phyloP scores from a whole-genome alignment of 2,329 filamentous ascomycete species.

The Xylogone sp. region DNA sequence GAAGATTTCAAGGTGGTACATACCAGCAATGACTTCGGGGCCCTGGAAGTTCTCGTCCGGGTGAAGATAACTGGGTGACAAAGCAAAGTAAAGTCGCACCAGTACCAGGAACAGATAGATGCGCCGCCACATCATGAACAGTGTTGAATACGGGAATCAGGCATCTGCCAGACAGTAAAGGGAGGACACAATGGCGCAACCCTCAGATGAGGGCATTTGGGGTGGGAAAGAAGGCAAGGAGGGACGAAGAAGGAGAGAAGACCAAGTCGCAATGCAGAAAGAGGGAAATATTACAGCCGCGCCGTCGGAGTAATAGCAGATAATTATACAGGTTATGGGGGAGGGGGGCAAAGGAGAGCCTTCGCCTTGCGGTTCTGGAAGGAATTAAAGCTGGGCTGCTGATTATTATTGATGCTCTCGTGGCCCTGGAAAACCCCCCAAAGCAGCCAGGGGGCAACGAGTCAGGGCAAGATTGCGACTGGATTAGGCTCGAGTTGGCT shows the following conservation, averaged over 20 bases:
- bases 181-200: background rate
- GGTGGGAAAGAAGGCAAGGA: background rate
- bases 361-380: no score
- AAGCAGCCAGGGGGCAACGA: no score
- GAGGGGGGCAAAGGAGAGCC: no score
- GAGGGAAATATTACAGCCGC: background rate
- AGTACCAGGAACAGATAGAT: conserved; percentile 80
- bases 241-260: background rate
- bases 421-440: no score
- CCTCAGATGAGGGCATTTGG: background rate
- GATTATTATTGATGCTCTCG: no score
- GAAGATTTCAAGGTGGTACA: conserved; percentile 27
- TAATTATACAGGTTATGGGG: no score
- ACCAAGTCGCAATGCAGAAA: background rate
- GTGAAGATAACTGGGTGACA: conserved; percentile 94
- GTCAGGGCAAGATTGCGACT: no score
- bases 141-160: background rate
- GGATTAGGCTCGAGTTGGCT: no score
- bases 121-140: conserved; percentile 77
- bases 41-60: conserved; percentile 99
- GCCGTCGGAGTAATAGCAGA: no score
- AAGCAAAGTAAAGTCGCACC: conserved; percentile 87
- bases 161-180: background rate
- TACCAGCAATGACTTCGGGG: conserved; percentile 94
- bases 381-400: no score